phyloP scores from a whole-genome alignment of 306 rosid genomes.

The Quercus berberidifolia region DNA sequence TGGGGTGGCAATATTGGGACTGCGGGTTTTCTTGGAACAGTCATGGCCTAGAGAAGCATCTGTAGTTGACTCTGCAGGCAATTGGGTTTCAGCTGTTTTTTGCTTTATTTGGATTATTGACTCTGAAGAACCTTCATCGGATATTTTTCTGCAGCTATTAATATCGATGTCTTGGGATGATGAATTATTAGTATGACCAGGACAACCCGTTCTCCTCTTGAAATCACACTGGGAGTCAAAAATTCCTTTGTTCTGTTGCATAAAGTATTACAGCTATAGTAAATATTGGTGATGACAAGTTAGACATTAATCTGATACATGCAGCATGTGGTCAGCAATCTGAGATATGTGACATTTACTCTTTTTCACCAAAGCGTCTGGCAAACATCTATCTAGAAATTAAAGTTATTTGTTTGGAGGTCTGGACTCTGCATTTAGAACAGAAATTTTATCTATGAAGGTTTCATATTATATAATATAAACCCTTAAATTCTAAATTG shows the following conservation, averaged over 20 bases:
- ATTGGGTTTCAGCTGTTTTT: conserved; percentile 24
- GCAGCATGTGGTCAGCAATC: background rate
- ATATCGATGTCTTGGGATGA: conserved; percentile 13
- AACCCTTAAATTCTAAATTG: too few species aligned
- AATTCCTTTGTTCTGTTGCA: conserved; percentile 61
- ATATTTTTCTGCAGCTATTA: conserved; percentile 1
- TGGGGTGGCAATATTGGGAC: conserved; percentile 30
- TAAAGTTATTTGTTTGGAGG: too few species aligned
- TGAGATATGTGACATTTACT: too few species aligned
- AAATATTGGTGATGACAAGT: background rate
- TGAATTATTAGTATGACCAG: conserved; percentile 18
- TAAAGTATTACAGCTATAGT: conserved; percentile 9
- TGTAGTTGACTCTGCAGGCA: conserved; percentile 11
- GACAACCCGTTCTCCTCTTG: conserved; percentile 55
- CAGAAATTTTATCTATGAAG: too few species aligned
- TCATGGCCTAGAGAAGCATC: conserved; percentile 10
- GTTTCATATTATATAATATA: too few species aligned
- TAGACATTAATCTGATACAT: background rate
- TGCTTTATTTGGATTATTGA: conserved; percentile 18
- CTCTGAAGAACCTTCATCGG: conserved; percentile 20
- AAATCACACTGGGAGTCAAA: conserved; percentile 30
- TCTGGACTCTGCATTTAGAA: too few species aligned
- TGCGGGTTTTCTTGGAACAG: conserved; percentile 27
- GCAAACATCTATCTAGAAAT: too few species aligned
- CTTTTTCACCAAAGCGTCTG: too few species aligned